phyloP scores from a whole-genome alignment of 306 rosid species.

The Lagenaria siceraria region DNA sequence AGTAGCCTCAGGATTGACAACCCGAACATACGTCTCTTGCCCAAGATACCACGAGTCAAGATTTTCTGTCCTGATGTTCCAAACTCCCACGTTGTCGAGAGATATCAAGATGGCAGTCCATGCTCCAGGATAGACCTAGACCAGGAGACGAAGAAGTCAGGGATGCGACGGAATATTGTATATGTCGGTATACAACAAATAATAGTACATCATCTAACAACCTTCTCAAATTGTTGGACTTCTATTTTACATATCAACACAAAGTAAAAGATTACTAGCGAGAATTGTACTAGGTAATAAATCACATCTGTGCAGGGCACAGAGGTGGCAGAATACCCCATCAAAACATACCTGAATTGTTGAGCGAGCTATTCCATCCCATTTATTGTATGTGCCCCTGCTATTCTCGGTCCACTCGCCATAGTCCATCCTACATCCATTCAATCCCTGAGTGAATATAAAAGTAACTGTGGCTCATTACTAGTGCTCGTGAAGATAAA shows the following conservation, averaged over 20 bases:
- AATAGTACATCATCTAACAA: neutral
- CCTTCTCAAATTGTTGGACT: neutral
- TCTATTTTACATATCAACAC: neutral
- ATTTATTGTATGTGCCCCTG: slow-evolving; percentile 90
- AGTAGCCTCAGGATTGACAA: slow-evolving; percentile 75
- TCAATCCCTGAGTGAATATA: slow-evolving; percentile 2
- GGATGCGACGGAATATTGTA: neutral
- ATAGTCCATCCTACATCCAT: slow-evolving; percentile 71
- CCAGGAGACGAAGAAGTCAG: neutral
- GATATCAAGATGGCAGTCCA: slow-evolving; percentile 89
- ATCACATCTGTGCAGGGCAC: neutral
- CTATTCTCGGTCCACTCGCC: slow-evolving; percentile 95
- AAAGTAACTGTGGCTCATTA: neutral
- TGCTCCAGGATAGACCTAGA: slow-evolving; percentile 91
- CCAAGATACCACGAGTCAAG: slow-evolving; percentile 96
- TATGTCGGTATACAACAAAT: neutral
- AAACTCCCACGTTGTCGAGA: slow-evolving; percentile 82
- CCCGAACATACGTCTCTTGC: slow-evolving; percentile 82
- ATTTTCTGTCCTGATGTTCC: slow-evolving; percentile 88
- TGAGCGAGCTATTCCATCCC: slow-evolving; percentile 96
- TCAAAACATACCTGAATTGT: slow-evolving; percentile 55
- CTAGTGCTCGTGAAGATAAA: neutral
- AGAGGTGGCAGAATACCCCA: neutral
- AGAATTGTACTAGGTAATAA: neutral
- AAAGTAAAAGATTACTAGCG: neutral